Conservation (phyloP, 2,329 filamentous ascomycete genomes). For the Aspergillus pseudoglaucus region DNA sequence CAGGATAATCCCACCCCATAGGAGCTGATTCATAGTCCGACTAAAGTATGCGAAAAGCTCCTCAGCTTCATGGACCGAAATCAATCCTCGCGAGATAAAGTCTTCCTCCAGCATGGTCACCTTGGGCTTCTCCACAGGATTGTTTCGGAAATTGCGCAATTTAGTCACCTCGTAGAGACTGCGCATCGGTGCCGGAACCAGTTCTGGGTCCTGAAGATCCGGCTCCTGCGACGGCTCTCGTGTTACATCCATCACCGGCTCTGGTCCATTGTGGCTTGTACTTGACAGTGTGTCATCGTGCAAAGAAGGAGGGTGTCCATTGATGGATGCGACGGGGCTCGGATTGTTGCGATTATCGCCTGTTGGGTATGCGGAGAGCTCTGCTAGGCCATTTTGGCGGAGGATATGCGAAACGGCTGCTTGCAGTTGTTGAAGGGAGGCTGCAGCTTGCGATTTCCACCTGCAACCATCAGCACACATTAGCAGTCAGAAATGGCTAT, state of each 20-base stretch:
- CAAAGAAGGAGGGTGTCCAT: conserved; percentile 18
- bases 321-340: conserved; percentile 23
- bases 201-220: conserved; percentile 33
- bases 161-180: conserved; percentile 51
- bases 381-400: conserved; percentile 36
- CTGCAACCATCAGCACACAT: conserved; percentile 20
- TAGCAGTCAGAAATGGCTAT: neutral
- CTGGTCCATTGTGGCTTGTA: conserved; percentile 19
- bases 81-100: conserved; percentile 45
- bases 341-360: conserved; percentile 20
- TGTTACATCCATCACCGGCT: conserved; percentile 37
- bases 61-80: conserved; percentile 45
- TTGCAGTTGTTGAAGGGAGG: conserved; percentile 38
- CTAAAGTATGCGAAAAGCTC: conserved; percentile 48
- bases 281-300: conserved; percentile 23
- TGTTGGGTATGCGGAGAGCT: conserved; percentile 33
- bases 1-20: conserved; percentile 49
- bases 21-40: conserved; percentile 45
- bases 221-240: conserved; percentile 42
- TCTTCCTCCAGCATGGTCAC: conserved; percentile 40
- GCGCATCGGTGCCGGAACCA: conserved; percentile 48
- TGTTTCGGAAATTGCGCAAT: conserved; percentile 37
- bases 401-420: conserved; percentile 42
- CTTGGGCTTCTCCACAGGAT: conserved; percentile 31
- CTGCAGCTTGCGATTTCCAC: conserved; percentile 41